Conservation (phyloP, 768 basidiomycete genomes). For the Pleurotus pulmonarius region DNA sequence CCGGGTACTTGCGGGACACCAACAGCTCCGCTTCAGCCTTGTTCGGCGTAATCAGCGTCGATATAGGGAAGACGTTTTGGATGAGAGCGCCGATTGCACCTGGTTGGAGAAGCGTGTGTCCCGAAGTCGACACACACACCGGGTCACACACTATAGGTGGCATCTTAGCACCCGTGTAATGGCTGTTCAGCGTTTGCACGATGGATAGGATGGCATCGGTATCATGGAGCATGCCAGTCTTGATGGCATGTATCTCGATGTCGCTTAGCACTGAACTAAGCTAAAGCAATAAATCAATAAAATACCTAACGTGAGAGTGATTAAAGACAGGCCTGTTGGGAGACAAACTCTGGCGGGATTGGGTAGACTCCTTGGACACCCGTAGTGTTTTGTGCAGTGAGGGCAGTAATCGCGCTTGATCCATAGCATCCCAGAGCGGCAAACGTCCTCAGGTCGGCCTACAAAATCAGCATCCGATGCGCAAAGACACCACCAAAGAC, state of each 20-base stretch:
- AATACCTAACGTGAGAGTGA: background rate
- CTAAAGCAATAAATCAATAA: constrained; percentile 32
- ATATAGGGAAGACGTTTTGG: constrained; percentile 63
- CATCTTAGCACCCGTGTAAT: constrained; percentile 26
- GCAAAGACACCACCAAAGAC: constrained; percentile 10
- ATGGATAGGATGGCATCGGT: constrained; percentile 49
- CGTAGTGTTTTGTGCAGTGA: constrained; percentile 86
- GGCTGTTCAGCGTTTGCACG: constrained; percentile 41
- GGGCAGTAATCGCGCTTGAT: constrained; percentile 75
- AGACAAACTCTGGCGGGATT: constrained; percentile 65
- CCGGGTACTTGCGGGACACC: constrained; percentile 32
- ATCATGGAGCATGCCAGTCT: constrained; percentile 87
- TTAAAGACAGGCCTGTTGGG: constrained; percentile 49
- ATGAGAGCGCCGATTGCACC: constrained; percentile 62
- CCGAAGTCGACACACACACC: constrained; percentile 88
- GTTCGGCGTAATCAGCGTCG: constrained; percentile 81
- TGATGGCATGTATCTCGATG: constrained; percentile 67
- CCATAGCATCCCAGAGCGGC: constrained; percentile 78
- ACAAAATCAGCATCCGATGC: background rate
- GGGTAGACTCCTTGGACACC: constrained; percentile 78
- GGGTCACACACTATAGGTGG: constrained; percentile 81
- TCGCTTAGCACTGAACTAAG: constrained; percentile 70
- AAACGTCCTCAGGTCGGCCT: constrained; percentile 89
- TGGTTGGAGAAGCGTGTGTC: constrained; percentile 69
- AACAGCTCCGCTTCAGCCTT: constrained; percentile 75